These are phyloP conservation scores for Phytophthora hybrid DNA, from an alignment of 352 stramenopile species.

Conservation along the genomic window DNA sequence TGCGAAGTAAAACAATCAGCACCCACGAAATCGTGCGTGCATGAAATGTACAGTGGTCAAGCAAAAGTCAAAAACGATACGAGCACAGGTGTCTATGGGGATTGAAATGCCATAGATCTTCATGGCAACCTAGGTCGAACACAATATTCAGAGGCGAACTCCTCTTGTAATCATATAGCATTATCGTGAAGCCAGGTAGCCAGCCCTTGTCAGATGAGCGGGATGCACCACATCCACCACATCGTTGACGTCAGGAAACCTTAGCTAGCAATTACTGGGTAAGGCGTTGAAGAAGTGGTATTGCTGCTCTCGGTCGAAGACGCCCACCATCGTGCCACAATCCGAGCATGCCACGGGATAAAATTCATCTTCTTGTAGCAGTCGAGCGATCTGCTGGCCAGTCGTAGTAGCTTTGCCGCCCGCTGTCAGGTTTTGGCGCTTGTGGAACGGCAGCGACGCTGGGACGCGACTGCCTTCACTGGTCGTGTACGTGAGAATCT, in stretches of 20 bases:
- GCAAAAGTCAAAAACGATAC: conserved; percentile 31
- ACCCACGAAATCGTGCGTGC: conserved; percentile 37
- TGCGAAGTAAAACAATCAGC: conserved; percentile 38
- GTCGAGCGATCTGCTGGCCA: conserved; percentile 31
- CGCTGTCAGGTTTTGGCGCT: conserved; percentile 36
- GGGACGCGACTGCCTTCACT: conserved; percentile 20
- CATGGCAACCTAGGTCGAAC: conserved; percentile 20
- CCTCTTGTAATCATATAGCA: conserved; percentile 28
- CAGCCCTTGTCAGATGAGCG: conserved; percentile 4
- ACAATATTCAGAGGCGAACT: conserved; percentile 24
- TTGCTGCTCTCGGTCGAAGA: conserved; percentile 65
- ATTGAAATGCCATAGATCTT: conserved; percentile 14
- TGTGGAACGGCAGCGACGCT: conserved; percentile 48
- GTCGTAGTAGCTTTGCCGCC: conserved; percentile 21
- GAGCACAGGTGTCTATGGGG: conserved; percentile 20
- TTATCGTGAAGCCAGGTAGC: conserved; percentile 14
- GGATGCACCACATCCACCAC: conserved; percentile 9
- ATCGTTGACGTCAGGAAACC: background rate
- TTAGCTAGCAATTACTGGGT: conserved; percentile 59
- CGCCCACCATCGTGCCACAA: conserved; percentile 75
- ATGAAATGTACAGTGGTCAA: conserved; percentile 42
- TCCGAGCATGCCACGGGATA: conserved; percentile 77
- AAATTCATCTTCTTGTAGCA: conserved; percentile 68
- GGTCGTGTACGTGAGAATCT: conserved; percentile 69
- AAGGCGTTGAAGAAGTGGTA: conserved; percentile 87